Evolutionary conservation across 169 alveolate genomes (phyloP).

Genomic region (Blepharisma undulans): DNA sequence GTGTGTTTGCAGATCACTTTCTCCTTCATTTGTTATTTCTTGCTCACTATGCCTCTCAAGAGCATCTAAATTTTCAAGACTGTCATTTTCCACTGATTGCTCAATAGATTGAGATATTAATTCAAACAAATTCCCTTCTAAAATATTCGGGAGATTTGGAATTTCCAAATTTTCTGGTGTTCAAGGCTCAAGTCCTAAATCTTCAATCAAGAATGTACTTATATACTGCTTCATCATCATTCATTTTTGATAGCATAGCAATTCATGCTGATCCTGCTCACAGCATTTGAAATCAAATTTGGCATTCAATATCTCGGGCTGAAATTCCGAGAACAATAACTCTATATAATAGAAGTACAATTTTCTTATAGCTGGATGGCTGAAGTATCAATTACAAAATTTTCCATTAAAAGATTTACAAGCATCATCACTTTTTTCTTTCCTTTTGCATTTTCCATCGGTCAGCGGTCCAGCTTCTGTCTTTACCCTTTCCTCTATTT

Average conservation of each 20-base stretch:
- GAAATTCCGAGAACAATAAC: background rate
- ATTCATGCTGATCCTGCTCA: background rate
- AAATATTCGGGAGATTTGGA: background rate
- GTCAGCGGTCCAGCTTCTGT: background rate
- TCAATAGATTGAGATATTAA: background rate
- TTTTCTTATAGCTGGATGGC: background rate
- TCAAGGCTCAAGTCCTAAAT: background rate
- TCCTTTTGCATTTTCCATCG: background rate
- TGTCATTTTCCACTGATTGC: background rate
- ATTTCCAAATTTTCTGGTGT: background rate
- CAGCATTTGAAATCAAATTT: background rate
- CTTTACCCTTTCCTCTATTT: background rate
- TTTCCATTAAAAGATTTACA: background rate
- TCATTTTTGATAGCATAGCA: constrained; percentile 18
- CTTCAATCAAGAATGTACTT: background rate
- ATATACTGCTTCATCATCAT: background rate
- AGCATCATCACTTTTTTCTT: background rate
- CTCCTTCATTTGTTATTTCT: background rate
- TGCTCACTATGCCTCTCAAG: background rate
- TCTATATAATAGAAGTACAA: background rate
- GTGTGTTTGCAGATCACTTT: background rate
- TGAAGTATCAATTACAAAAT: constrained; percentile 2
- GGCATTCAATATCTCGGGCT: background rate
- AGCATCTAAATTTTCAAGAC: background rate
- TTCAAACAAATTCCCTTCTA: background rate